Conservation (phyloP, 2,329 filamentous ascomycete genomes). For the Curvularia verruculosa region DNA sequence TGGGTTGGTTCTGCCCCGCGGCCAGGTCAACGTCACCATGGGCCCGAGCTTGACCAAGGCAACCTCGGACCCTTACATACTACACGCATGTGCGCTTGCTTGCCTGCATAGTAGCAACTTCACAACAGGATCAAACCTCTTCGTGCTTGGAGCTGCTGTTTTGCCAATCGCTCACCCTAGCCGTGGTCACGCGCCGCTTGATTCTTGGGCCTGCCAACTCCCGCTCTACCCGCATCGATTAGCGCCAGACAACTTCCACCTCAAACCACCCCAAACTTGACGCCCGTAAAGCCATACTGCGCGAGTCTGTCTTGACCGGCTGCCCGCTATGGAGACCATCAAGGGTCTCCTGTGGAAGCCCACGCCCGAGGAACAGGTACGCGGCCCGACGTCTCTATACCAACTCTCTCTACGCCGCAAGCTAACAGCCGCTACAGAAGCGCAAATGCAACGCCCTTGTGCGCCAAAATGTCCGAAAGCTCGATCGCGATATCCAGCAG, state of each 20-base stretch:
- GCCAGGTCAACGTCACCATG: conserved; percentile 35
- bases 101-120: conserved; percentile 5
- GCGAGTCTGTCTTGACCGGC: background rate
- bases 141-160: background rate
- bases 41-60: conserved; percentile 33
- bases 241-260: conserved; percentile 5
- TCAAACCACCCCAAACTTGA: no score
- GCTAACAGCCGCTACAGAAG: conserved; percentile 63
- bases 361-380: conserved; percentile 89
- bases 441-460: conserved; percentile 94
- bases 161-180: background rate
- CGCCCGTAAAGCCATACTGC: background rate
- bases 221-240: conserved; percentile 5
- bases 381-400: conserved; percentile 24
- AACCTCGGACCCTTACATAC: conserved; percentile 15
- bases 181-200: background rate
- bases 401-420: background rate
- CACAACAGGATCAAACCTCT: background rate
- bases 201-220: conserved; percentile 4
- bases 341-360: conserved; percentile 88
- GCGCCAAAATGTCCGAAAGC: conserved; percentile 86
- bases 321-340: conserved; percentile 76
- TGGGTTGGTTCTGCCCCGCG: conserved; percentile 31
- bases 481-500: conserved; percentile 87
- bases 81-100: conserved; percentile 7